A percentile compares a stretch with the other conserved stretches of the same genome.
Conservation (phyloP, 1,284 basidiomycete species). For the Apiotrichum brassicae region DNA sequence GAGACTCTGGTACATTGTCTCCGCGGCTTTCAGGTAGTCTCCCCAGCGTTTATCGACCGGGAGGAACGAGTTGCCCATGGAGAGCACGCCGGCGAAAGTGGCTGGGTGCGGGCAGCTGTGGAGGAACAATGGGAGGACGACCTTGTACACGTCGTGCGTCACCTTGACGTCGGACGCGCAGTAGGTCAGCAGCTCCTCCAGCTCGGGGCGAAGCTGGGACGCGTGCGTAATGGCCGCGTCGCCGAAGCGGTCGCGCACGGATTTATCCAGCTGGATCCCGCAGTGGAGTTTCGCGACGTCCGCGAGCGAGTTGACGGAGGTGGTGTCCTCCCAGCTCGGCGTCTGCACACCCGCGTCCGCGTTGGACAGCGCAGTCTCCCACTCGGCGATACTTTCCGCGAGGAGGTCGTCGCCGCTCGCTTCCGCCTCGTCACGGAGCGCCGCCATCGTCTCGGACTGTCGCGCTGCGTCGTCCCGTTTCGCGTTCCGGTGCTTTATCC, state of each 20-base stretch:
- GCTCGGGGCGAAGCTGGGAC: conserved; percentile 58
- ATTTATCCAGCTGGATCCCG: conserved; percentile 71
- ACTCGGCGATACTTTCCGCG: conserved; percentile 25
- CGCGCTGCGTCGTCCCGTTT: conserved; percentile 44
- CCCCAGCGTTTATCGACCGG: conserved; percentile 89
- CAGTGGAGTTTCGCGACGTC: conserved; percentile 91
- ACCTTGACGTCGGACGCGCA: conserved; percentile 78
- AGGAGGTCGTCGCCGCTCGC: conserved; percentile 50
- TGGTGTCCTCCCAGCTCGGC: conserved; percentile 77
- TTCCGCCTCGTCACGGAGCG: conserved; percentile 49
- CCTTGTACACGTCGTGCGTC: conserved; percentile 75
- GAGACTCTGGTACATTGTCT: conserved; percentile 68
- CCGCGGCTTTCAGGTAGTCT: conserved; percentile 69
- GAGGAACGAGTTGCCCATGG: conserved; percentile 87
- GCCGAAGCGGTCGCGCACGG: conserved; percentile 68
- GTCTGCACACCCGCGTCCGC: conserved; percentile 27
- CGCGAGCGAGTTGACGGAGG: conserved; percentile 82
- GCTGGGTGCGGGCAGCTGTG: conserved; percentile 84
- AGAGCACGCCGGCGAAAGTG: conserved; percentile 82
- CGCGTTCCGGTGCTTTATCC: conserved; percentile 67
- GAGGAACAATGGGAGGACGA: conserved; percentile 79
- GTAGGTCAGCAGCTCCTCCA: conserved; percentile 77
- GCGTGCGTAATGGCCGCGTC: conserved; percentile 40
- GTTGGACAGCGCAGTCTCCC: conserved; percentile 37
- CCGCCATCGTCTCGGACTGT: conserved; percentile 34